Evolutionary conservation across 768 basidiomycete genomes (phyloP).

Genomic region (Botryobasidium botryosum): DNA sequence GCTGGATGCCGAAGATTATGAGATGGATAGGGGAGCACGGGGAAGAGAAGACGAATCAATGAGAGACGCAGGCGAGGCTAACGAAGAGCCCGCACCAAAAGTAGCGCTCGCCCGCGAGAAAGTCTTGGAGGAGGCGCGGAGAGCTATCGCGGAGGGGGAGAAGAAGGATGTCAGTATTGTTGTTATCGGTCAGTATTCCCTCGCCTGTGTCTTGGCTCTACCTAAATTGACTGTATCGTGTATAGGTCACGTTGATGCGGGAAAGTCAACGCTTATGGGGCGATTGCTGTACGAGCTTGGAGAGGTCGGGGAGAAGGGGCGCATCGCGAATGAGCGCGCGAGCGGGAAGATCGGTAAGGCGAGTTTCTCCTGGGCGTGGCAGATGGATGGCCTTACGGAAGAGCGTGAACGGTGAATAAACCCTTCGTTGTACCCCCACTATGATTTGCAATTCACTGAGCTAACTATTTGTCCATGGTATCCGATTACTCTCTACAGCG

Average conservation of each 20-base stretch:
- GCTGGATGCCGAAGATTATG: constrained; percentile 28
- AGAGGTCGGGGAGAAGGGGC: constrained; percentile 67
- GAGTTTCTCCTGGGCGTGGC: constrained; percentile 98
- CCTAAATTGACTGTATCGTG: constrained; percentile 1
- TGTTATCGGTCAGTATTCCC: constrained; percentile 56
- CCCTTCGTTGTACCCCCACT: too few species aligned
- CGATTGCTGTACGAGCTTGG: constrained; percentile 86
- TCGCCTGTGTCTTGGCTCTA: neutral
- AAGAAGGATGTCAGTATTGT: constrained; percentile 73
- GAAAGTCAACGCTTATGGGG: constrained; percentile 97
- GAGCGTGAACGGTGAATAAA: constrained; percentile 70
- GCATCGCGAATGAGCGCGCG: constrained; percentile 70
- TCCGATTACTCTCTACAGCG: constrained; percentile 31
- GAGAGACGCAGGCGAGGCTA: constrained; percentile 22
- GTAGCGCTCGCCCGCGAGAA: too few species aligned
- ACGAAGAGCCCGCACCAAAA: constrained; percentile 38
- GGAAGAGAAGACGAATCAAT: too few species aligned
- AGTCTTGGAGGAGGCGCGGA: constrained; percentile 62
- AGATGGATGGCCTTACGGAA: constrained; percentile 80
- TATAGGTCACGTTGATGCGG: constrained; percentile 93
- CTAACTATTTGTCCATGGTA: too few species aligned
- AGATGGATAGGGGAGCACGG: too few species aligned
- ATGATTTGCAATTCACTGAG: too few species aligned
- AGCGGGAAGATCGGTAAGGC: constrained; percentile 82
- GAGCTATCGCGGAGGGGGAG: constrained; percentile 29